A percentile compares a stretch with the other conserved stretches of the same genome.
Evolutionary conservation across 768 basidiomycete genomes (phyloP).

Genomic region (Wakefieldia striispora): DNA sequence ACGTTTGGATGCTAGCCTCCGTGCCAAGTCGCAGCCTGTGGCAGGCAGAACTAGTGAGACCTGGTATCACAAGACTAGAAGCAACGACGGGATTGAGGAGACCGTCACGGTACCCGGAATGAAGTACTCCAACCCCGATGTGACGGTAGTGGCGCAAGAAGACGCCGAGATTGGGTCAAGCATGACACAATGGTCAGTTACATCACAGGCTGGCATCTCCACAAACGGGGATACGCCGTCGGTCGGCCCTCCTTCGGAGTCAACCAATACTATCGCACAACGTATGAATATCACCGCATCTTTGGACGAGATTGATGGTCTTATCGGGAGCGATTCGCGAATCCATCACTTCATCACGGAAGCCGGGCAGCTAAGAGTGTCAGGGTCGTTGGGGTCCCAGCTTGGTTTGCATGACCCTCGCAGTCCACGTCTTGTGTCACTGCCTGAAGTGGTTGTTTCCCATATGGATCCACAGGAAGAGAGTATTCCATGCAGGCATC

Average conservation of each 20-base stretch:
- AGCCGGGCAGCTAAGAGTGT: conserved; percentile 10
- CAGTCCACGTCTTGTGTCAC: conserved; percentile 15
- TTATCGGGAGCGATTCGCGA: conserved; percentile 20
- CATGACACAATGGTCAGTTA: conserved; percentile 1
- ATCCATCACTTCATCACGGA: conserved; percentile 27
- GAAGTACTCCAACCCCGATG: conserved; percentile 28
- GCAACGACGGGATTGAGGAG: conserved; percentile 15
- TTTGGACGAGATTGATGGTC: conserved; percentile 30
- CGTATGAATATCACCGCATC: conserved; percentile 13
- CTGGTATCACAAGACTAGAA: conserved; percentile 31
- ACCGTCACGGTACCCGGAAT: conserved; percentile 29
- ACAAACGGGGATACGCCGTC: conserved; percentile 21
- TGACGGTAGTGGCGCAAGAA: conserved; percentile 27
- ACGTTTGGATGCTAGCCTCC: conserved; percentile 17
- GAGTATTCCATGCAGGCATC: conserved; percentile 23
- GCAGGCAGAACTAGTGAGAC: conserved; percentile 22
- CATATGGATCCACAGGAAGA: conserved; percentile 17
- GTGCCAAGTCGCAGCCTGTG: conserved; percentile 23
- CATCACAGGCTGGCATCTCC: conserved; percentile 7
- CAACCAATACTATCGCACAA: conserved; percentile 21
- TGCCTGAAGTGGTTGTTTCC: conserved; percentile 11
- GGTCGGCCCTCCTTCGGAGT: conserved; percentile 28
- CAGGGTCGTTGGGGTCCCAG: conserved; percentile 15
- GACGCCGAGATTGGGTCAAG: conserved; percentile 6
- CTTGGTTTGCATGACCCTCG: conserved; percentile 22